Percentiles rank a stretch among this genome's conserved stretches.
phyloP scores from a whole-genome alignment of 179 eudicot genomes.

The Vitellaria paradoxa region DNA sequence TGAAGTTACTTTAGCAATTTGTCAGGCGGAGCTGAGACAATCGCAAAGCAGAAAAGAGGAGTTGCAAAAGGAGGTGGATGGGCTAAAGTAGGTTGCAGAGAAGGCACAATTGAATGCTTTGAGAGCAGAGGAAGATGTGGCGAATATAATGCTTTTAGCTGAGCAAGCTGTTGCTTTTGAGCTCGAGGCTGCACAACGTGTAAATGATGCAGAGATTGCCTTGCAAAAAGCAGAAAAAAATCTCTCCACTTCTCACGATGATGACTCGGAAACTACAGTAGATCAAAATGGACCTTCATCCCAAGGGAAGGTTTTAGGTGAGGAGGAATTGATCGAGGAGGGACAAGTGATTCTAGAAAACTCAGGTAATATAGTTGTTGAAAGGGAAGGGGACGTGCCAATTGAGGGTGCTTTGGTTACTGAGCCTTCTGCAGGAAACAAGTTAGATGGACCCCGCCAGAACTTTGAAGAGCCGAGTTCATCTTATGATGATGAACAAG shows the following conservation, averaged over 20 bases:
- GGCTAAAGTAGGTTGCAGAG: conserved; percentile 69
- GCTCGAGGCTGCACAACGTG: conserved; percentile 80
- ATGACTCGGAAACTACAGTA: conserved; percentile 33
- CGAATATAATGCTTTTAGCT: conserved; percentile 87
- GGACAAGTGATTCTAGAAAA: conserved; percentile 34
- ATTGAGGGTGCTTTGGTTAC: conserved; percentile 31
- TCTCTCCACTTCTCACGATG: conserved; percentile 43
- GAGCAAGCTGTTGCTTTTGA: conserved; percentile 98
- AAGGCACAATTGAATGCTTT: conserved; percentile 59
- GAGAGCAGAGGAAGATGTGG: conserved; percentile 89
- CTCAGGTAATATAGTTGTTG: conserved; percentile 33
- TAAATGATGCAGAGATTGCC: conserved; percentile 81
- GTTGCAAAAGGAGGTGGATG: conserved; percentile 72
- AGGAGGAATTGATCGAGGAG: conserved; percentile 44
- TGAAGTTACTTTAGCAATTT: conserved; percentile 42
- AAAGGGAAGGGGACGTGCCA: conserved; percentile 33
- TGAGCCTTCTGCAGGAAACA: conserved; percentile 33
- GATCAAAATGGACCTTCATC: conserved; percentile 36
- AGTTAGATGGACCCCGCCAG: conserved; percentile 32
- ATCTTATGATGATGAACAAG: conserved; percentile 55
- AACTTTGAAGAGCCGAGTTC: conserved; percentile 33
- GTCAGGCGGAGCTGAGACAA: conserved; percentile 65
- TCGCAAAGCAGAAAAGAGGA: conserved; percentile 70
- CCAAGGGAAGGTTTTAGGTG: conserved; percentile 22
- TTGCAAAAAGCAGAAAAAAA: conserved; percentile 64